phyloP scores from a whole-genome alignment of 225 moss, liverwort and hornwort genomes.

The Lunularia cruciata region DNA sequence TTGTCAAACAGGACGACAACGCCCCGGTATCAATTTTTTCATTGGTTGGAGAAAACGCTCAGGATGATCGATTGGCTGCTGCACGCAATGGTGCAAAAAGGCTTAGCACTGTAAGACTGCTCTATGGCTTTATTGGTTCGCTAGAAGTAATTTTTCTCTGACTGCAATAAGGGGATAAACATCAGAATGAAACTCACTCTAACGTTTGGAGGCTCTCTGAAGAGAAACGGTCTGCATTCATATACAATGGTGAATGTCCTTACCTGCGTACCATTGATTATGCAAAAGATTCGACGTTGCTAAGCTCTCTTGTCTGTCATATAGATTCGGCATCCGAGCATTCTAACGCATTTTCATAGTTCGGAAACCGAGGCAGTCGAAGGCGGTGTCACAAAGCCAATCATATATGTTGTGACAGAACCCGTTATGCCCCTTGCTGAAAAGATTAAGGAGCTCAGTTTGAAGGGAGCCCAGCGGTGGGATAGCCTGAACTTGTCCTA shows the following conservation, averaged over 20 bases:
- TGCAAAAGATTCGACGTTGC: neutral
- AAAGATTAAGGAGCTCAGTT: constrained; percentile 81
- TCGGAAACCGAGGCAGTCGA: constrained; percentile 68
- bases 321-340: constrained; percentile 95
- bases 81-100: constrained; percentile 91
- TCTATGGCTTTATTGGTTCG: neutral
- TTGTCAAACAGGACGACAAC: constrained; percentile 67
- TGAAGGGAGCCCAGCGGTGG: constrained; percentile 80
- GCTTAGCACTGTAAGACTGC: constrained; percentile 62
- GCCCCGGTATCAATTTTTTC: constrained; percentile 88
- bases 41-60: constrained; percentile 58
- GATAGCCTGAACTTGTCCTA: neutral
- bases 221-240: neutral
- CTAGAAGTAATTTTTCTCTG: no score
- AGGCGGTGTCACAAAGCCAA: constrained; percentile 59
- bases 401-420: constrained; percentile 87
- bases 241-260: neutral
- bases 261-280: neutral
- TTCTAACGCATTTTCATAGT: constrained; percentile 73
- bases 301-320: neutral
- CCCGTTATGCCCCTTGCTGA: constrained; percentile 85
- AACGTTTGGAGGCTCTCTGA: no score
- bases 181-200: no score
- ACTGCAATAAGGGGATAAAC: neutral
- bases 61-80: constrained; percentile 76